These are phyloP conservation scores for Sphaceloma murrayae DNA, from an alignment of 2,329 filamentous ascomycete genomes.

Conservation along the genomic window DNA sequence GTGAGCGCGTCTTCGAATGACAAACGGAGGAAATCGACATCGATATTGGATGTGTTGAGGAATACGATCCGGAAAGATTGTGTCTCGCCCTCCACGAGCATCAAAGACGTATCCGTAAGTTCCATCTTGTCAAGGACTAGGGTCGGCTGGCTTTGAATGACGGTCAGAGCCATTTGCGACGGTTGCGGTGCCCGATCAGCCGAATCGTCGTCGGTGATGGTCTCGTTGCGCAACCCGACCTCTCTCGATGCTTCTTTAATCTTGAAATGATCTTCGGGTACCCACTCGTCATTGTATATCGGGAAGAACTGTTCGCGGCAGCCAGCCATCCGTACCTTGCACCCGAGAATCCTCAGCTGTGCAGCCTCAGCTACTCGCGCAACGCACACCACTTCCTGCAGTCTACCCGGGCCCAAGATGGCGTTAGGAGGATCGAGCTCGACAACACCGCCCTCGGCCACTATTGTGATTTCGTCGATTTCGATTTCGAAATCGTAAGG, in stretches of 20 bases:
- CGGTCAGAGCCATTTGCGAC: constrained; percentile 52
- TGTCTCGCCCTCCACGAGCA: constrained; percentile 86
- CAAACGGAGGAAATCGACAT: constrained; percentile 76
- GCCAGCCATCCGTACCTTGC: constrained; percentile 66
- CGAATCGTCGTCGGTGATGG: constrained; percentile 15
- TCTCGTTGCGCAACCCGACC: constrained; percentile 47
- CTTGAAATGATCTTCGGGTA: constrained; percentile 57
- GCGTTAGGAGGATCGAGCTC: constrained; percentile 55
- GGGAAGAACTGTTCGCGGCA: constrained; percentile 77
- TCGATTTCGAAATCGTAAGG: constrained; percentile 89
- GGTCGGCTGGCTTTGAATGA: constrained; percentile 70
- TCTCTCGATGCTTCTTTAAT: constrained; percentile 48
- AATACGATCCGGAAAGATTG: constrained; percentile 69
- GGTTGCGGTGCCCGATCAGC: constrained; percentile 24
- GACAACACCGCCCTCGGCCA: constrained; percentile 64
- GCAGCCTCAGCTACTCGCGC: constrained; percentile 61
- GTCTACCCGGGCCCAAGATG: constrained; percentile 68
- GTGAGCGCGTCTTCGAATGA: constrained; percentile 87
- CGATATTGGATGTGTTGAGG: constrained; percentile 64
- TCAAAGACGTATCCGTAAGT: constrained; percentile 73
- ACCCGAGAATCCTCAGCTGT: constrained; percentile 64
- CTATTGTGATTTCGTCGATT: constrained; percentile 69
- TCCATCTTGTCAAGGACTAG: constrained; percentile 66
- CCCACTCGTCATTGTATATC: constrained; percentile 71
- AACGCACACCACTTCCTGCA: constrained; percentile 64